Conservation (phyloP, 257 asterid genomes). For the Solanum virginianum region DNA sequence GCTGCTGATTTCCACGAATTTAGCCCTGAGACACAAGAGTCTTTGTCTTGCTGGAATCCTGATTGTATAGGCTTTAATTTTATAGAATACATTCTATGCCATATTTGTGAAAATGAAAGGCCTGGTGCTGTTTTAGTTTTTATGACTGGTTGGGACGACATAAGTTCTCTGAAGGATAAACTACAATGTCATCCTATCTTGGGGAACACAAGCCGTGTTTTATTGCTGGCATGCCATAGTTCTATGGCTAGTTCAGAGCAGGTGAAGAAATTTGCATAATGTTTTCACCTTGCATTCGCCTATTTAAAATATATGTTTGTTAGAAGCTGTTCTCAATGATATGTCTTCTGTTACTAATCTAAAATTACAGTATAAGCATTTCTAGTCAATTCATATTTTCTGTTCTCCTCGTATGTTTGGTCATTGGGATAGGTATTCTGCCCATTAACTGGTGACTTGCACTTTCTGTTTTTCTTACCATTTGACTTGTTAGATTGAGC, state of each 20-base stretch:
- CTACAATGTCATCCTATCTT: constrained; percentile 64
- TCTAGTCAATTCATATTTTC: neutral
- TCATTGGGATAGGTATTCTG: neutral
- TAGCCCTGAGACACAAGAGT: constrained; percentile 58
- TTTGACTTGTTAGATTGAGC: neutral
- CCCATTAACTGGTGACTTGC: neutral
- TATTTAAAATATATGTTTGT: neutral
- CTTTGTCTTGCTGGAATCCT: constrained; percentile 88
- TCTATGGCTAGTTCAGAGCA: constrained; percentile 94
- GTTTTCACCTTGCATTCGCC: neutral
- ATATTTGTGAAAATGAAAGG: constrained; percentile 53
- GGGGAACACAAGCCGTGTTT: constrained; percentile 68
- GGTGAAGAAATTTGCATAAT: constrained; percentile 21
- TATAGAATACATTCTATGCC: constrained; percentile 55
- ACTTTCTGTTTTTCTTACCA: neutral
- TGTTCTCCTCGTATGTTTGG: neutral
- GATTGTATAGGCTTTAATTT: constrained; percentile 81
- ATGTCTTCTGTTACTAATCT: neutral
- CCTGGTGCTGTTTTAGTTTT: constrained; percentile 91
- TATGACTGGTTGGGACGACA: constrained; percentile 98
- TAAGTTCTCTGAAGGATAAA: constrained; percentile 69
- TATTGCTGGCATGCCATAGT: constrained; percentile 87
- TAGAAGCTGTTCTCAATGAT: neutral
- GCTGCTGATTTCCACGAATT: constrained; percentile 55
- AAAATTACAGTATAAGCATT: neutral